These are phyloP conservation scores for Monosporozyma siamensis DNA, from an alignment of 805 yeast species.

Conservation along the genomic window DNA sequence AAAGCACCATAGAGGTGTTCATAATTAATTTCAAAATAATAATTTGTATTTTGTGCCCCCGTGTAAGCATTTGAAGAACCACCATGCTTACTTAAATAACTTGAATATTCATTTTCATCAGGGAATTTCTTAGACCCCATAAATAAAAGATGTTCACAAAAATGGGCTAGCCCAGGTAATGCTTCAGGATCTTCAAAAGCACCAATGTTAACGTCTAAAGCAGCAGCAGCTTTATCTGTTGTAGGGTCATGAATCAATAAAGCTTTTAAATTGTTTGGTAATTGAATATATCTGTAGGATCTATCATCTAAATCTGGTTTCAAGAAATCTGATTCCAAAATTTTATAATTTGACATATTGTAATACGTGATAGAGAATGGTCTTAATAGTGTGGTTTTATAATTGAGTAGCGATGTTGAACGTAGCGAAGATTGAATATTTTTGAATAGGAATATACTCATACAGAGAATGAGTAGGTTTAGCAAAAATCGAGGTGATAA, in stretches of 20 bases:
- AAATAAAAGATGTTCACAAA: slow-evolving; percentile 62
- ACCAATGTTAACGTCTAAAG: slow-evolving; percentile 72
- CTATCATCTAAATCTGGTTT: slow-evolving; percentile 60
- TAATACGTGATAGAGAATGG: no score
- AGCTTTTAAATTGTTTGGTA: slow-evolving; percentile 50
- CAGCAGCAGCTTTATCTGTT: slow-evolving; percentile 70
- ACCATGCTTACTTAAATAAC: slow-evolving; percentile 70
- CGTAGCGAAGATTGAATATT: no score
- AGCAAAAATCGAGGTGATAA: no score
- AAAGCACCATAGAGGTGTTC: slow-evolving; percentile 76
- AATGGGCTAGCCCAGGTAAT: slow-evolving; percentile 72
- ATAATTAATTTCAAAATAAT: slow-evolving; percentile 75
- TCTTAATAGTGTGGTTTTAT: no score
- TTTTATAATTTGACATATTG: neutral
- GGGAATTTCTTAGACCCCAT: slow-evolving; percentile 79
- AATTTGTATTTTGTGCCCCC: slow-evolving; percentile 79
- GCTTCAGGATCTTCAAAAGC: slow-evolving; percentile 57
- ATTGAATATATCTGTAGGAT: slow-evolving; percentile 53
- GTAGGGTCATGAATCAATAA: slow-evolving; percentile 58
- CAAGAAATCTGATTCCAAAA: slow-evolving; percentile 19
- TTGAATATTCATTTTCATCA: slow-evolving; percentile 65
- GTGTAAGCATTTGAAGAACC: slow-evolving; percentile 93
- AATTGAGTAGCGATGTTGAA: no score
- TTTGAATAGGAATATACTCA: neutral
- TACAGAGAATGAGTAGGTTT: neutral